phyloP scores from a whole-genome alignment of 805 yeast species.

The Saturnispora gosingensis region DNA sequence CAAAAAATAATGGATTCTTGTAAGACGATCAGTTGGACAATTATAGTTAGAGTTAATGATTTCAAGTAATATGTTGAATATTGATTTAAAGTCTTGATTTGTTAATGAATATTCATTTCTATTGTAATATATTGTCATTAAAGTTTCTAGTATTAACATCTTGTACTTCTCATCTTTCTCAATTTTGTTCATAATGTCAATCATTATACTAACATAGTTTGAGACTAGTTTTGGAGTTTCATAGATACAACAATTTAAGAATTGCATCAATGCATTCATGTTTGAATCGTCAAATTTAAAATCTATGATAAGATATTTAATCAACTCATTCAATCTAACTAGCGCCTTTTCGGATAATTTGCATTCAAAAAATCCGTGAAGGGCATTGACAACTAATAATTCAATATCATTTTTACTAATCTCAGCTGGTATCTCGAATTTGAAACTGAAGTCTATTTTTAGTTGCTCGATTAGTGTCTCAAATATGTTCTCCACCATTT shows the following conservation, averaged over 20 bases:
- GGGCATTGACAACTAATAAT: constrained; percentile 51
- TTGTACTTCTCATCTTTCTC: neutral
- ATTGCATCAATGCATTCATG: constrained; percentile 69
- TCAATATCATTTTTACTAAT: constrained; percentile 53
- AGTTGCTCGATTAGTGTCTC: constrained; percentile 47
- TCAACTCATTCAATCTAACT: constrained; percentile 53
- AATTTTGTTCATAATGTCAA: neutral
- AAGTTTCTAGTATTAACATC: constrained; percentile 3
- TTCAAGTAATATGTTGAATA: constrained; percentile 1
- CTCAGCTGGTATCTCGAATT: constrained; percentile 27
- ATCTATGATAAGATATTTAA: constrained; percentile 50
- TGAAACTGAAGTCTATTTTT: constrained; percentile 38
- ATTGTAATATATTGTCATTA: constrained; percentile 6
- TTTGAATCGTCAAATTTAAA: constrained; percentile 71
- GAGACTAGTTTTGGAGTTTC: constrained; percentile 70
- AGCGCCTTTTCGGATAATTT: constrained; percentile 39
- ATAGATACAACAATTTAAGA: constrained; percentile 68
- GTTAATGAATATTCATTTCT: neutral
- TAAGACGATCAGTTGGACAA: neutral
- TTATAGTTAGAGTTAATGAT: neutral
- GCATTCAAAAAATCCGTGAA: constrained; percentile 57
- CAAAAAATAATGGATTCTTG: neutral
- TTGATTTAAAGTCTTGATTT: neutral
- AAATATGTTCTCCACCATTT: constrained; percentile 34
- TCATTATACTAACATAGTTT: constrained; percentile 35